Base-by-base conservation (phyloP, 208 protist species). In the Leishmania amazonensis region DNA sequence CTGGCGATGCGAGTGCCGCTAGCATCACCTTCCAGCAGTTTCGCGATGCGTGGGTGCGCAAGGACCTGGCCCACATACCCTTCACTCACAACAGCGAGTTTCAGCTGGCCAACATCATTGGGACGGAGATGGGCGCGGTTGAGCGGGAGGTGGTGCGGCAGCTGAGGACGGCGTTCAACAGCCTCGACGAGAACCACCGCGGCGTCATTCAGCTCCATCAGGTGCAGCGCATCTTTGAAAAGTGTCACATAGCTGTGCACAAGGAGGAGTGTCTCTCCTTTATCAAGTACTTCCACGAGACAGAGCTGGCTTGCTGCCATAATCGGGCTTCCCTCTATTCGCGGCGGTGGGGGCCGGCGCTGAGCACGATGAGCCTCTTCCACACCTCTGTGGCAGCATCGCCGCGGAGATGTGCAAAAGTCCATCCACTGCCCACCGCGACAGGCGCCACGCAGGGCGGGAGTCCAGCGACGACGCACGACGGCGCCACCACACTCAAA, bases 1-100 rank as follows among this genome's bases (percentile, higher is more conserved):
- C 91, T 11, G 94, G 91, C 40, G 83, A 93, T 81, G 77, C 75
- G 35, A 78, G 83, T 24, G 88, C 87, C 38, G 81, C 82, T 31
- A 87, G 79, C 49, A 90, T 97, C 58, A 96, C 94, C 19, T 97
- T 91, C 80, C 72, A 87, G 72, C 89, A 97, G 87, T 97, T 97
- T 80, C 93, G 89, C 74, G 86, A 94, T 71, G 92, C 94, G 74
- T 97, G 94, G 94, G 92, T 97, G 62, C 91, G 81, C 49, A 91
- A 90, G 49, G 94, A 96, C 77, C 81, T 97, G 24, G 93, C 90
- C 11, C 86, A 96, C 84, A 86, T 53, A 28, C 57, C 86, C 7
- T 94, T 94, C 78, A 87, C 88, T 31, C 85, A 88, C 70, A 89
- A 87, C 73, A 88, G 83, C 68, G 89, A 94, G 54, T 96, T 97